phyloP scores from a whole-genome alignment of 345 rosid genomes.

The Balakata baccata region DNA sequence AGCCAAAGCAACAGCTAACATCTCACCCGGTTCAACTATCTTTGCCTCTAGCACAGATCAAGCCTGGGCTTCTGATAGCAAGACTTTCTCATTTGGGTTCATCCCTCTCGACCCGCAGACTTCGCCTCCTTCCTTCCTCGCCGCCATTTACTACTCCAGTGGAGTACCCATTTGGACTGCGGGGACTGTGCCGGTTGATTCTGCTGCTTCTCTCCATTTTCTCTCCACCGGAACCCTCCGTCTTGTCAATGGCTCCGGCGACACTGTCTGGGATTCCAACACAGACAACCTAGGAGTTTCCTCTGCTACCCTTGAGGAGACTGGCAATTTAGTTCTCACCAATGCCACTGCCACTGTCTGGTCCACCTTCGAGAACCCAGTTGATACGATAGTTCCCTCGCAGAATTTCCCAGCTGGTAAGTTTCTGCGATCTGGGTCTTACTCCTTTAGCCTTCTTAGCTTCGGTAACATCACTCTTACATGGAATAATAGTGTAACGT shows the following conservation, averaged over 20 bases:
- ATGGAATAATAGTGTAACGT: constrained; percentile 47
- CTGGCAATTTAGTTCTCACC: constrained; percentile 43
- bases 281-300: constrained; percentile 40
- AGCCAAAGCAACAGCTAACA: constrained; percentile 13
- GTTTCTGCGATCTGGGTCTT: constrained; percentile 39
- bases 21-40: constrained; percentile 42
- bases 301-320: constrained; percentile 50
- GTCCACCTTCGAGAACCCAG: constrained; percentile 57
- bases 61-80: background rate
- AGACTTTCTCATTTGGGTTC: constrained; percentile 27
- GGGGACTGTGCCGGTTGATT: constrained; percentile 45
- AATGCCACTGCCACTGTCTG: constrained; percentile 31
- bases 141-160: constrained; percentile 44
- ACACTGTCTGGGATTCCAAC: constrained; percentile 49
- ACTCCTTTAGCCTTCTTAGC: constrained; percentile 38
- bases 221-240: constrained; percentile 52
- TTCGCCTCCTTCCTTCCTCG: constrained; percentile 45
- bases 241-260: constrained; percentile 59
- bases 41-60: constrained; percentile 33
- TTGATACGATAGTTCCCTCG: constrained; percentile 41
- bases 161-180: constrained; percentile 55
- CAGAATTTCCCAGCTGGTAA: constrained; percentile 38
- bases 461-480: constrained; percentile 44
- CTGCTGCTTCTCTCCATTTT: constrained; percentile 43
- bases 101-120: constrained; percentile 10